A percentile compares a stretch with the other conserved stretches of the same genome.
These are phyloP conservation scores for Mollisiaceae sp. DNA, from an alignment of 2,329 filamentous ascomycete genomes.

Conservation along the genomic window DNA sequence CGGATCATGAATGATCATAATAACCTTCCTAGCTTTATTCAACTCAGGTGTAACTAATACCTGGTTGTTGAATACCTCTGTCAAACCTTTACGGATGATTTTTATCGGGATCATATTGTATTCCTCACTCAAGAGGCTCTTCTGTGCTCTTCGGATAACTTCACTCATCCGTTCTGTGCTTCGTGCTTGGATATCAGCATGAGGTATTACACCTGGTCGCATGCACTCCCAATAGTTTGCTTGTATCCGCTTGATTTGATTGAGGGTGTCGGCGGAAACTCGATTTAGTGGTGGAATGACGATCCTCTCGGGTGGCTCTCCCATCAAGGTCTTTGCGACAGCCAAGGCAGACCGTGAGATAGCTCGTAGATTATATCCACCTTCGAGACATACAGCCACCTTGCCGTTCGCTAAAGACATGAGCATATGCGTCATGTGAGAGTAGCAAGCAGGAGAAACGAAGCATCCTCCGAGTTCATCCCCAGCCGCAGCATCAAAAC, in stretches of 20 bases:
- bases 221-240: conserved; percentile 87
- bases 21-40: conserved; percentile 66
- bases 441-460: conserved; percentile 89
- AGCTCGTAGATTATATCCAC: conserved; percentile 91
- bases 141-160: conserved; percentile 78
- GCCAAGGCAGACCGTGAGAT: conserved; percentile 93
- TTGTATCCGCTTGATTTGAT: conserved; percentile 64
- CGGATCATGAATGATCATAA: conserved; percentile 92
- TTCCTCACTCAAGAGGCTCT: conserved; percentile 70
- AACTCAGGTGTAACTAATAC: conserved; percentile 81
- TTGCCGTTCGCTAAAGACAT: conserved; percentile 93
- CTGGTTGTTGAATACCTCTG: conserved; percentile 83
- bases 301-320: conserved; percentile 78
- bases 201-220: conserved; percentile 67
- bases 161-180: conserved; percentile 74
- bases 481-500: conserved; percentile 93
- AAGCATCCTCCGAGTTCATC: conserved; percentile 93
- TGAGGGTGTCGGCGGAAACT: conserved; percentile 60
- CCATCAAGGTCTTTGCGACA: conserved; percentile 92
- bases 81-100: conserved; percentile 75
- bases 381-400: conserved; percentile 90
- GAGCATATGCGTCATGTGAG: conserved; percentile 99
- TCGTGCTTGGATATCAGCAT: conserved; percentile 56
- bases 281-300: conserved; percentile 61
- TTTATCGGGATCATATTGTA: conserved; percentile 81